phyloP scores from a whole-genome alignment of 179 eudicot genomes.

The Silene noctiflora region DNA sequence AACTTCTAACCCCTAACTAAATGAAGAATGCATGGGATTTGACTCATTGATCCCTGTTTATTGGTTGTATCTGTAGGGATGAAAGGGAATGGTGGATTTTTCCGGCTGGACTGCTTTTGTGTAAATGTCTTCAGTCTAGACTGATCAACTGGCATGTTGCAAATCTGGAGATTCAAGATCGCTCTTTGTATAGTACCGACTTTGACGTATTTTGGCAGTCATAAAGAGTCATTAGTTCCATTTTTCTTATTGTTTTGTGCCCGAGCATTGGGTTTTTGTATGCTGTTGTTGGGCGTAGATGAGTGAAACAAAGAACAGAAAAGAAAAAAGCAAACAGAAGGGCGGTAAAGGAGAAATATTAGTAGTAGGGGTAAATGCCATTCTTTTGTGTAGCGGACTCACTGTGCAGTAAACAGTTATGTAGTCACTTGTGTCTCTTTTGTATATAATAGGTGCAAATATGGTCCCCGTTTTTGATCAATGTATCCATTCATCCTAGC shows the following conservation, averaged over 20 bases:
- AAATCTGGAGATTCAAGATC: conserved; percentile 96
- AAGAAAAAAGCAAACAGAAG: conserved; percentile 2
- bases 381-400: conserved; percentile 40
- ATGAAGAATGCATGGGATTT: neutral
- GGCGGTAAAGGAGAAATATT: conserved; percentile 14
- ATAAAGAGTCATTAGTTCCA: conserved; percentile 38
- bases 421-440: conserved; percentile 26
- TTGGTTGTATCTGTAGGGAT: conserved; percentile 56
- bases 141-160: conserved; percentile 95
- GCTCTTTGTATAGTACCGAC: conserved; percentile 84
- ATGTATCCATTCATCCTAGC: conserved; percentile 14
- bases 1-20: neutral
- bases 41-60: conserved; percentile 6
- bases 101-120: conserved; percentile 69
- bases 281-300: conserved; percentile 32
- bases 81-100: conserved; percentile 99
- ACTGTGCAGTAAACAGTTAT: conserved; percentile 7
- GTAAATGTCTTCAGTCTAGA: conserved; percentile 84
- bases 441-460: conserved; percentile 40
- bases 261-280: conserved; percentile 29
- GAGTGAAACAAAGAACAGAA: conserved; percentile 27
- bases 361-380: conserved; percentile 36
- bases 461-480: conserved; percentile 12
- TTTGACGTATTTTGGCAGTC: conserved; percentile 91
- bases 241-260: conserved; percentile 23